phyloP scores from a whole-genome alignment of 1,284 basidiomycete species.

The Cystobasidium pallidum region DNA sequence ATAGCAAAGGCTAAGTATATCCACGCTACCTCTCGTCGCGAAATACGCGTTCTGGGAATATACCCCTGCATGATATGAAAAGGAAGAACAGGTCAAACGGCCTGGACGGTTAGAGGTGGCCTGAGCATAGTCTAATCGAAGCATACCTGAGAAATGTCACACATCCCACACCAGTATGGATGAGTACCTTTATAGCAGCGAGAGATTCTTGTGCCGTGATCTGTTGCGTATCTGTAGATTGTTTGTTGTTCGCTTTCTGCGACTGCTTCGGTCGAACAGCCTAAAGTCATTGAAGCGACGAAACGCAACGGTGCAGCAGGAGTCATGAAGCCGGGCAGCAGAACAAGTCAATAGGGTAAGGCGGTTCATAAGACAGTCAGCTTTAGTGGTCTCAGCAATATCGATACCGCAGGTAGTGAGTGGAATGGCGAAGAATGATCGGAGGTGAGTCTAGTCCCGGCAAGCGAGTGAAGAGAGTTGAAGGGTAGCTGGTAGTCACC shows the following conservation, averaged over 20 bases:
- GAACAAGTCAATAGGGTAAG: not conserved
- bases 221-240: slow-evolving; percentile 39
- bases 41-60: slow-evolving; percentile 78
- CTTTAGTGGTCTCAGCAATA: not conserved
- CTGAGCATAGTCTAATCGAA: no score
- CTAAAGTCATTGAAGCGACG: not conserved
- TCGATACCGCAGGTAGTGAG: no score
- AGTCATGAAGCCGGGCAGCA: not conserved
- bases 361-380: not conserved
- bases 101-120: no score
- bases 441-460: not conserved
- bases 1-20: slow-evolving; percentile 45
- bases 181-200: slow-evolving; percentile 68
- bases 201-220: slow-evolving; percentile 68
- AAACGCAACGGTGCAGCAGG: not conserved
- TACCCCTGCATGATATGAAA: slow-evolving; percentile 60
- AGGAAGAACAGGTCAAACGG: no score
- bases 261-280: slow-evolving; percentile 27
- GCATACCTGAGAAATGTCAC: slow-evolving; percentile 71
- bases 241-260: slow-evolving; percentile 32
- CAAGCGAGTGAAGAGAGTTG: slow-evolving; percentile 15
- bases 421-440: no score
- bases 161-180: slow-evolving; percentile 72
- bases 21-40: slow-evolving; percentile 63
- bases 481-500: slow-evolving; percentile 36